Base-by-base conservation (phyloP, 2,329 filamentous ascomycete species). In the Diaporthe capsici region DNA sequence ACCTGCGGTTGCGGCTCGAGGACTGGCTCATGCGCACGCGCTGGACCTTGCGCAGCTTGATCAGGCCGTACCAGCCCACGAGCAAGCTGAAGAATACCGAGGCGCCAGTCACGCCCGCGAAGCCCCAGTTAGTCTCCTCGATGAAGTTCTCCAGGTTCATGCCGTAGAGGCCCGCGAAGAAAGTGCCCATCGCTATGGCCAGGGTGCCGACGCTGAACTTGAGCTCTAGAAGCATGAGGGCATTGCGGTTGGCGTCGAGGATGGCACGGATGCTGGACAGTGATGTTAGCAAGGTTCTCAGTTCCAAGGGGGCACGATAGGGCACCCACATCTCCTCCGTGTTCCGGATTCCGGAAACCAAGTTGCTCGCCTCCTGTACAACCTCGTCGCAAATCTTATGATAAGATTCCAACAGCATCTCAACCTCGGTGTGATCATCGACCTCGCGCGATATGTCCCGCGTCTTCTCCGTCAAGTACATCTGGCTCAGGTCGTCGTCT, bases 61-160 rank as follows among this genome's bases (percentile, higher is more conserved):
- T 88, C 65, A 98, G 89, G 7, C 97, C 96, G 84, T 96, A 98
- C 80, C 91, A 90, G 86, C 94, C 96, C 71, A 98, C 94, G 12
- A 96, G 80, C 73, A 93, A 89, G 20, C 94, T 95, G 83, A 96
- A 92, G 74, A 93, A 80, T 74, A 93, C 89, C 75, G 94, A 97
- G 76, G 90, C 87, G 25, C 87, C 88, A 3, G 93, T 95, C 76
- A 99, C 92, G 72, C 91, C 91, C 63, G 89, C 89, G 83, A 99
- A 98, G 15, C 96, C 97, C 84, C 95, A 90, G 84, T 95, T 91
- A 1, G 94, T 96, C 83, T 98, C 96, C 86, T 99, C 97, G 80
- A 98, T 95, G 84, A 98, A 98, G 85, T 98, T 98, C 83, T 98
- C 97, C 78, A 99, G 88, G 86, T 99, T 99, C 96, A 98, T 98